Base-by-base conservation (phyloP, 345 rosid species). In the Gossypium mustelinum region DNA sequence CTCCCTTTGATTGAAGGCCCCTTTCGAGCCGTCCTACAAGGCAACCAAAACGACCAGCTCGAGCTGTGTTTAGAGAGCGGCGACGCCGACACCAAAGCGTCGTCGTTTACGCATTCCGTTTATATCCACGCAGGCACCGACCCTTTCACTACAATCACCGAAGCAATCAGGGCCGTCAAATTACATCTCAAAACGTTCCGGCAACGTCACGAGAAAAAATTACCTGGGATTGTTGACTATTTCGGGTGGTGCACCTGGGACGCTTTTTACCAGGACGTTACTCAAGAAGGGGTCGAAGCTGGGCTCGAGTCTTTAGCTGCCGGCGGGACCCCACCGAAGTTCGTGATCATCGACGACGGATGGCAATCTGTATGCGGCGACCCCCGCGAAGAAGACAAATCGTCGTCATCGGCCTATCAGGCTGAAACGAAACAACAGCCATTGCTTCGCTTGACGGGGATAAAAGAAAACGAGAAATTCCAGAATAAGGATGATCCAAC, bases 191-290 rank as follows among this genome's bases (percentile, higher is more conserved):
- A 85, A 79, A 87, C 92, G 2, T 94, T 94, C 85, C 95, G 90
- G 13, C 97, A 84, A 77, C 90, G 92, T 22, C 90, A 88, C 60
- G 98, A 94, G 83, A 94, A 94, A 87, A 92, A 89, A 64, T 83
- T 91, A 48, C 98, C 98, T 0, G 95, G 86, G 14, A 79, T 94
- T 11, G 83, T 94, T 1, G 95, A 92, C 79, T 87, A 85, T 45
- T 92, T 94, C 68, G 98, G 98, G 0, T 94, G 98, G 98, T 94
- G 98, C 80, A 94, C 98, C 20, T 94, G 98, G 98, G 98, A 94
- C 73, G 98, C 98, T 20, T 94, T 92, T 79, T 94, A 94, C 81
- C 93, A 94, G 55, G 92, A 94, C 9, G 97, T 94, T 39, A 92
- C 92, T 4, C 98, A 91, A 68, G 98, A 92, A 81, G 97, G 95